Evolutionary conservation across 2,329 filamentous ascomycete species (phyloP).

Genomic region (Raffaelea arxii): DNA sequence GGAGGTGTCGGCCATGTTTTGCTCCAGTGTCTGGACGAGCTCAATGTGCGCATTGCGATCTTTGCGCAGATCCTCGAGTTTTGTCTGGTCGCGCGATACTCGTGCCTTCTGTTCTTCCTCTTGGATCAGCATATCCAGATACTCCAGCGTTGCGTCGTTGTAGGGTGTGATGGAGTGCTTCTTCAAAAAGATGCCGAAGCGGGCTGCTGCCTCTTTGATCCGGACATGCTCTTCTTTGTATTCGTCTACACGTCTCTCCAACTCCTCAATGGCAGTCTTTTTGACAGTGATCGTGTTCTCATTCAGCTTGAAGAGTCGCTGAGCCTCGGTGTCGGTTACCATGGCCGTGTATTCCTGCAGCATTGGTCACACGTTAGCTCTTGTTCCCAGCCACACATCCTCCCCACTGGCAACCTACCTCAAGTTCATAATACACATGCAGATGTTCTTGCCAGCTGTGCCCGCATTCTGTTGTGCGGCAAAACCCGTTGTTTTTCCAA

Average conservation of each 20-base stretch:
- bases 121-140: slow-evolving; percentile 26
- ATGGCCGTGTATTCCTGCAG: slow-evolving; percentile 14
- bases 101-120: slow-evolving; percentile 22
- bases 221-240: slow-evolving; percentile 20
- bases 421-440: slow-evolving; percentile 23
- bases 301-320: slow-evolving; percentile 15
- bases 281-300: slow-evolving; percentile 14
- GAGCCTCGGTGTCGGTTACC: slow-evolving; percentile 15
- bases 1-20: no score
- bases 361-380: no score
- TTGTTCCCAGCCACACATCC: no score
- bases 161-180: slow-evolving; percentile 24
- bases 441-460: slow-evolving; percentile 26
- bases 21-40: slow-evolving; percentile 12
- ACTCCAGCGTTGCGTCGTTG: slow-evolving; percentile 28
- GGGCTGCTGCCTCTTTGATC: slow-evolving; percentile 22
- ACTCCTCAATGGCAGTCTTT: slow-evolving; percentile 16
- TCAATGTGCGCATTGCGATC: slow-evolving; percentile 13
- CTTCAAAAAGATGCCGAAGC: slow-evolving; percentile 28
- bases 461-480: slow-evolving; percentile 7
- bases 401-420: no score
- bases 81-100: slow-evolving; percentile 14
- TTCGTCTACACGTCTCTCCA: slow-evolving; percentile 17
- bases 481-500: slow-evolving; percentile 14
- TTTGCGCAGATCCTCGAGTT: slow-evolving; percentile 14